These are phyloP conservation scores for Fusarium humuli DNA, from an alignment of 2,329 filamentous ascomycete genomes.

Conservation along the genomic window DNA sequence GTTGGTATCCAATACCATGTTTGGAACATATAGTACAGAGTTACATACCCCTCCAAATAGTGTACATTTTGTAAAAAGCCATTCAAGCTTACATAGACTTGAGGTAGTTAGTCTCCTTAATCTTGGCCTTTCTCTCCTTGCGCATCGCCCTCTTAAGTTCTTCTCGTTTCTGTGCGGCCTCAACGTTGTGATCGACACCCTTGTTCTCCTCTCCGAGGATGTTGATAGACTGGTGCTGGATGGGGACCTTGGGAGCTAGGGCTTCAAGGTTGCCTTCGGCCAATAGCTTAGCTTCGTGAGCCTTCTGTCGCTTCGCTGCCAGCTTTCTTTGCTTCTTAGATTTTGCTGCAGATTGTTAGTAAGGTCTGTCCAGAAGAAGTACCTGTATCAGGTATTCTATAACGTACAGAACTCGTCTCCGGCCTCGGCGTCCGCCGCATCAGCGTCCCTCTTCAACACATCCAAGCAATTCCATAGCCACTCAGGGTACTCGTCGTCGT, in stretches of 20 bases:
- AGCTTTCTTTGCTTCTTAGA: slow-evolving; percentile 82
- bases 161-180: slow-evolving; percentile 64
- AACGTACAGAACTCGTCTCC: slow-evolving; percentile 84
- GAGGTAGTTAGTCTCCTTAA: slow-evolving; percentile 89
- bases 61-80: slow-evolving; percentile 41
- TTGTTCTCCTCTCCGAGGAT: slow-evolving; percentile 65
- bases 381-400: background rate
- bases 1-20: slow-evolving; percentile 26
- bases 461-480: slow-evolving; percentile 84
- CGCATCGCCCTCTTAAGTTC: slow-evolving; percentile 78
- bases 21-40: slow-evolving; percentile 47
- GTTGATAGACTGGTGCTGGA: slow-evolving; percentile 84
- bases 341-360: slow-evolving; percentile 69
- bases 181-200: slow-evolving; percentile 58
- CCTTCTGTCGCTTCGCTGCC: slow-evolving; percentile 73
- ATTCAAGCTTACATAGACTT: slow-evolving; percentile 73
- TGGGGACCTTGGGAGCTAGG: slow-evolving; percentile 75
- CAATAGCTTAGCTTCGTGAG: slow-evolving; percentile 68
- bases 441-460: slow-evolving; percentile 65
- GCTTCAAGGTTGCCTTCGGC: slow-evolving; percentile 74
- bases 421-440: slow-evolving; percentile 63
- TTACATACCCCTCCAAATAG: slow-evolving; percentile 37
- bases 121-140: slow-evolving; percentile 77
- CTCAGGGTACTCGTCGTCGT: slow-evolving; percentile 80
- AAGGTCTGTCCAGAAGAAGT: background rate